phyloP scores from a whole-genome alignment of 1,284 basidiomycete genomes.

The Malassezia yamatoensis region DNA sequence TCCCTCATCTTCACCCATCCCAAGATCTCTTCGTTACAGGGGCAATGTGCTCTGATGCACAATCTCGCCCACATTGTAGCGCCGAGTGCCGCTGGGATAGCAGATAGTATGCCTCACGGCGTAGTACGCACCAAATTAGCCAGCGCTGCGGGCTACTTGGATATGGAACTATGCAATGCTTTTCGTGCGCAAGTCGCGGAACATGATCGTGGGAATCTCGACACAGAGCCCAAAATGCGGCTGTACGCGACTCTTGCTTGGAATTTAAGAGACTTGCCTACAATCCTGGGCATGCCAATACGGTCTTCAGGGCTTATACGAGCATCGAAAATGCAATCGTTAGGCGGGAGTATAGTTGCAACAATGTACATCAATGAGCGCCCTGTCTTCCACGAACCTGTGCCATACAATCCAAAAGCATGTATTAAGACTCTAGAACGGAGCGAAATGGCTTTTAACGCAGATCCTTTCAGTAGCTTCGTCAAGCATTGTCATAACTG shows the following conservation, averaged over 20 bases:
- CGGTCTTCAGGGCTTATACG: neutral
- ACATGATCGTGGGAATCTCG: neutral
- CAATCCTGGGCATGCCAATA: neutral
- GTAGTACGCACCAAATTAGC: slow-evolving; percentile 1
- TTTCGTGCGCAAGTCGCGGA: slow-evolving; percentile 1
- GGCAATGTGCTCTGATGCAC: slow-evolving; percentile 6
- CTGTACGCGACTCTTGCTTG: slow-evolving; percentile 1
- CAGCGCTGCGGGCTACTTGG: neutral
- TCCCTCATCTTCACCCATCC: slow-evolving; percentile 4
- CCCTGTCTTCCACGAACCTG: neutral
- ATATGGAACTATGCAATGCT: slow-evolving; percentile 10
- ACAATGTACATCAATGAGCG: neutral
- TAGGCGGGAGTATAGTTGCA: neutral
- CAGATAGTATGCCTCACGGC: neutral
- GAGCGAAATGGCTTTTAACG: slow-evolving; percentile 57
- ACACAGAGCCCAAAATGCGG: neutral
- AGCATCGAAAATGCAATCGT: neutral
- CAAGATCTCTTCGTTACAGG: neutral
- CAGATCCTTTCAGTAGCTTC: slow-evolving; percentile 54
- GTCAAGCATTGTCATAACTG: neutral
- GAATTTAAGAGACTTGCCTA: neutral
- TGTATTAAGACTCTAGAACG: slow-evolving; percentile 4
- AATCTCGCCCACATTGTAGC: slow-evolving; percentile 7
- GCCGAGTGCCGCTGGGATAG: neutral
- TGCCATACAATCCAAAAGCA: slow-evolving; percentile 10